Conservation (phyloP, 441 rosid species). For the Eruca vesicaria region DNA sequence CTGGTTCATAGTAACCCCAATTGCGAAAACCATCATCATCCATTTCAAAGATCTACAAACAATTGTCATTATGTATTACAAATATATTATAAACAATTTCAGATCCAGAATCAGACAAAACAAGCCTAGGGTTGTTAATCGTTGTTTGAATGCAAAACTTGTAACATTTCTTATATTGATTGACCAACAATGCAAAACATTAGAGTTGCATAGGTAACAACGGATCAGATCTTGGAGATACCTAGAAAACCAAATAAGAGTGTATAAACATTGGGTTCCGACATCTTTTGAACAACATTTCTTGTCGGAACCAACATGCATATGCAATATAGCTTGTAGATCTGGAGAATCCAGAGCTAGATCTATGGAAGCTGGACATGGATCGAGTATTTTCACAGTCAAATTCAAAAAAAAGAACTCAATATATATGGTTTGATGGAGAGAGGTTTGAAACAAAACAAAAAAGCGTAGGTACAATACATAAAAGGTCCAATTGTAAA, state of each 20-base stretch:
- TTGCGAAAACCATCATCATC: slow-evolving; percentile 74
- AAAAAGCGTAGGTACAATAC: slow-evolving; percentile 30
- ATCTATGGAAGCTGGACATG: slow-evolving; percentile 22
- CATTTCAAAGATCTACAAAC: slow-evolving; percentile 56
- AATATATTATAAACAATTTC: too few relatives aligned
- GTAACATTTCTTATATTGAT: neutral
- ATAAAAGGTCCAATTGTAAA: slow-evolving; percentile 50
- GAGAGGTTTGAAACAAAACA: too few relatives aligned
- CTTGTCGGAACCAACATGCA: slow-evolving; percentile 21
- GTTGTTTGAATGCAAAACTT: neutral
- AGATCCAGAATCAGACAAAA: slow-evolving; percentile 30
- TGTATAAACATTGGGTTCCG: slow-evolving; percentile 6
- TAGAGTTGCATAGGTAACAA: neutral
- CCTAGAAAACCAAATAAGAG: slow-evolving; percentile 10
- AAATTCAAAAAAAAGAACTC: neutral
- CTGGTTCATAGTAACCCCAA: slow-evolving; percentile 91
- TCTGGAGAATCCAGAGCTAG: slow-evolving; percentile 29
- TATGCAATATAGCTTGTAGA: slow-evolving; percentile 38
- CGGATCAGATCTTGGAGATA: slow-evolving; percentile 2
- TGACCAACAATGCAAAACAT: slow-evolving; percentile 11
- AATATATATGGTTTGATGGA: neutral
- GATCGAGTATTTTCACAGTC: neutral
- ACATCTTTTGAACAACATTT: neutral
- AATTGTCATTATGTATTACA: neutral
- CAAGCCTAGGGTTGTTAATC: neutral